phyloP scores from a whole-genome alignment of 371 early-diverging fungal species.

The Mortierella sp. region DNA sequence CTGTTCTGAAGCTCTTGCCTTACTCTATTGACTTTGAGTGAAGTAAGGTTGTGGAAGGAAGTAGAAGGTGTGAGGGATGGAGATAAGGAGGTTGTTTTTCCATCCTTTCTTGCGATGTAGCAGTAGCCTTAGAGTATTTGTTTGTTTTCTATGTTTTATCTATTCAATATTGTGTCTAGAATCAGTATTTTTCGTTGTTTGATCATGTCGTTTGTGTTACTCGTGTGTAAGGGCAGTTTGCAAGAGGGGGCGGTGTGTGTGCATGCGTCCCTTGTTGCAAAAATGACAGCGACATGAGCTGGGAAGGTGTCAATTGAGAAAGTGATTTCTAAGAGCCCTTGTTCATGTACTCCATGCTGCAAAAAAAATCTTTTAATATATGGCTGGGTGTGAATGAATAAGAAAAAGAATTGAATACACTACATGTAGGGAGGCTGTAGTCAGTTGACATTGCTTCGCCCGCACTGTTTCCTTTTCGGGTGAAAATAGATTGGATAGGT shows the following conservation, averaged over 20 bases:
- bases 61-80: not conserved
- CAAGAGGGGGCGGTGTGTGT: not conserved
- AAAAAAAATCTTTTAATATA: too few species aligned
- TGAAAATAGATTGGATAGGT: too few species aligned
- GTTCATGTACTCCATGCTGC: too few species aligned
- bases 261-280: too few species aligned
- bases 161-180: not conserved
- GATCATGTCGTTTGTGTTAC: not conserved
- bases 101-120: not conserved
- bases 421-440: too few species aligned
- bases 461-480: too few species aligned
- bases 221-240: not conserved
- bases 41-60: not conserved
- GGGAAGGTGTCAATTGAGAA: too few species aligned
- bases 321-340: too few species aligned
- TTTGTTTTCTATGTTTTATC: not conserved
- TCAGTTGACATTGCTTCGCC: not conserved
- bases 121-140: not conserved
- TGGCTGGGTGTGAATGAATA: too few species aligned
- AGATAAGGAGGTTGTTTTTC: not conserved
- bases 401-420: too few species aligned
- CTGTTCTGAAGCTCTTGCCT: conserved; percentile 41
- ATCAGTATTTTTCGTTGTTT: not conserved
- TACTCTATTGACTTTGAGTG: conserved; percentile 55
- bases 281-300: too few species aligned